A percentile compares a stretch with the other conserved stretches of the same genome.
Evolutionary conservation across 73 alveolate species (phyloP).

Genomic region (Symbiodinium pilosum): DNA sequence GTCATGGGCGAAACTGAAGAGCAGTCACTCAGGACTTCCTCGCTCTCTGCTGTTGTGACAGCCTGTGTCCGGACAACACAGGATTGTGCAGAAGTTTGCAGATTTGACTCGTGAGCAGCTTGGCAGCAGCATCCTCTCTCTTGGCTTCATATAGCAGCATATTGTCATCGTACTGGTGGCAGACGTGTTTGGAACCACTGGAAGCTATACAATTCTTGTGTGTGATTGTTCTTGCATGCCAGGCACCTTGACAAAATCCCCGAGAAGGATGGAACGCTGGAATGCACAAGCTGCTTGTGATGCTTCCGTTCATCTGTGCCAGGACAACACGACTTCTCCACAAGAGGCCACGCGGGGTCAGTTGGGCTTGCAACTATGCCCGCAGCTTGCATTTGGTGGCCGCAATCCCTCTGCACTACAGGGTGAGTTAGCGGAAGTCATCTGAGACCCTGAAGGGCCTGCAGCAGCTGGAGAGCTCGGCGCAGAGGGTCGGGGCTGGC

Average conservation of each 20-base stretch:
- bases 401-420: too few relatives aligned
- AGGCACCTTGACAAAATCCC: slow-evolving; percentile 7
- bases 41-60: too few relatives aligned
- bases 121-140: not conserved
- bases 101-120: not conserved
- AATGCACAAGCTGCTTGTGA: not conserved
- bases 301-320: not conserved
- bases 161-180: too few relatives aligned
- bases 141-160: too few relatives aligned
- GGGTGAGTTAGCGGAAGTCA: too few relatives aligned
- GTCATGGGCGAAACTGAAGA: not conserved
- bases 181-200: too few relatives aligned
- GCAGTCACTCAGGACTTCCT: not conserved
- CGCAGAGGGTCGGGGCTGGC: not conserved
- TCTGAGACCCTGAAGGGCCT: not conserved
- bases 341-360: not conserved
- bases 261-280: not conserved
- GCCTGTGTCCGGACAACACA: not conserved
- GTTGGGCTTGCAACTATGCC: not conserved
- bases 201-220: too few relatives aligned
- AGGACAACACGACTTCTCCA: slow-evolving; percentile 2
- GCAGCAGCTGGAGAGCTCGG: not conserved
- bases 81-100: not conserved
- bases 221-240: not conserved
- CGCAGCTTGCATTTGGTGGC: not conserved